Evolutionary conservation across 2,329 filamentous ascomycete genomes (phyloP), one percentile per base, ranked within the genome.

Genomic region (Arachnomyces sp.): DNA sequence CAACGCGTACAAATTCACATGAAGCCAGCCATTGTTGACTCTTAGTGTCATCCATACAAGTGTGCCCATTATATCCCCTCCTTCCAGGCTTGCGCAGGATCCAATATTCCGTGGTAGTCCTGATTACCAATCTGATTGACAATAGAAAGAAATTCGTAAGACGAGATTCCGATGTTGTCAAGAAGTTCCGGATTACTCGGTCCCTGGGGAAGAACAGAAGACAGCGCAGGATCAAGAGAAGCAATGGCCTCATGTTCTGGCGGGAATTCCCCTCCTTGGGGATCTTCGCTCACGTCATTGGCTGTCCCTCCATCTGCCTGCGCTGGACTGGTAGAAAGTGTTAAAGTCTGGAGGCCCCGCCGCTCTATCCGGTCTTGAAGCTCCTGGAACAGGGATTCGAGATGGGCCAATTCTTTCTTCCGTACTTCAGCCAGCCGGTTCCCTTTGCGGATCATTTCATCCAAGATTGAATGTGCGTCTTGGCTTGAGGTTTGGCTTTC

Each of bases 151-250:
- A 66, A 65, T n/a, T 64, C 61, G 28, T 60, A 54, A 0, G 59
- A 64, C 0, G 62, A 66, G 13, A 64, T 64, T 0, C 63, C 63
- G 42, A 66, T 57, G 28, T 53, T 56, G 7, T 61, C 57, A 7
- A 66, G 47, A 20, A 64, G 56, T 15, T 60, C 56, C 17, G 56
- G 48, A 38, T 54, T 54, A n/a, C 34, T 53, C 3, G 45, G 45
- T 14, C 42, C 31, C 9, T 42, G 45, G 14, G 20, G 20, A 25
- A 9, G 20, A 5, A 25, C 5, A 5, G 20, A 25, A 25, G 20
- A 25, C 5, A 9, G 20, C 5, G 20, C 5, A 25, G 5, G 20
- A 5, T 25, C 20, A 9, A 25, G 20, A 5, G 20, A 9, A 25
- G 20, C 5, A 25, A 25, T 9, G 5, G 9, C 9, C 20, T 9